These are phyloP conservation scores for Penicillium sp. DNA, from an alignment of 2,329 filamentous ascomycete genomes.

Conservation along the genomic window DNA sequence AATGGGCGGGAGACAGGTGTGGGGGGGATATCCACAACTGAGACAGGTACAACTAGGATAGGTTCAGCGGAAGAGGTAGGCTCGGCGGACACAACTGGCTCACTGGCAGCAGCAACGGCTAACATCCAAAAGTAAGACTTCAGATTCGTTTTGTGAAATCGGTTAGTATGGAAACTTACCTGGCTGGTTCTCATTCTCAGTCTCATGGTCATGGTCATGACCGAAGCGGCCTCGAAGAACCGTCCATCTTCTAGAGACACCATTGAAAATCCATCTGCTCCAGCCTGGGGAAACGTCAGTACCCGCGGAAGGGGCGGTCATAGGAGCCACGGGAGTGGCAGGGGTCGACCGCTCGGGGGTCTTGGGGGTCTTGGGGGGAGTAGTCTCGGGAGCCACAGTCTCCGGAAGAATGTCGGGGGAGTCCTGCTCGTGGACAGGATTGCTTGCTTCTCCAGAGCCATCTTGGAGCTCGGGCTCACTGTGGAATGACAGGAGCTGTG, in stretches of 20 bases:
- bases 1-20: background rate
- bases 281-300: conserved; percentile 11
- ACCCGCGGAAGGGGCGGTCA: conserved; percentile 12
- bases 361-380: background rate
- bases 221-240: conserved; percentile 21
- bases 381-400: background rate
- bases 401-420: background rate
- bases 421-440: background rate
- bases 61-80: background rate
- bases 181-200: background rate
- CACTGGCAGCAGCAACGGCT: background rate
- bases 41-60: background rate
- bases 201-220: conserved; percentile 7
- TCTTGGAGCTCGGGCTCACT: conserved; percentile 26
- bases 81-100: conserved; percentile 7
- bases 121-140: background rate
- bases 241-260: conserved; percentile 27
- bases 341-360: conserved; percentile 12
- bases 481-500: conserved; percentile 35
- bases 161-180: background rate
- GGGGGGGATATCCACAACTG: background rate
- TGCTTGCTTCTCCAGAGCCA: conserved; percentile 20
- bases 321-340: conserved; percentile 5
- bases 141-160: background rate
- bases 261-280: conserved; percentile 26